phyloP scores from a whole-genome alignment of 2,329 filamentous ascomycete species.

The Penicillium sp. region DNA sequence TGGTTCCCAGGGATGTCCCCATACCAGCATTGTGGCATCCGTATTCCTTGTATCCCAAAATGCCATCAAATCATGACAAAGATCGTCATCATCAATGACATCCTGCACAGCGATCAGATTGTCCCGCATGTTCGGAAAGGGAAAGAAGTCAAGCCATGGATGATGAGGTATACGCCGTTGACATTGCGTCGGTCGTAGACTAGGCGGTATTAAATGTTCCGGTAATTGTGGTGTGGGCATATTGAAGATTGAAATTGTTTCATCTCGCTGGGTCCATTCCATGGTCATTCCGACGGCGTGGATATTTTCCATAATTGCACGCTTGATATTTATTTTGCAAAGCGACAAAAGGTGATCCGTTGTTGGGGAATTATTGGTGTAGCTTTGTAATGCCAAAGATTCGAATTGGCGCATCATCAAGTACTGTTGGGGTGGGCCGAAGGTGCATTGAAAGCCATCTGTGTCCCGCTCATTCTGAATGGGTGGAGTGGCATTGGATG shows the following conservation, averaged over 20 bases:
- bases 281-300: conserved; percentile 22
- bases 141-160: conserved; percentile 46
- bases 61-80: conserved; percentile 39
- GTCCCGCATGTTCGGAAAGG: conserved; percentile 44
- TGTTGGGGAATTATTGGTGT: conserved; percentile 12
- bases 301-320: conserved; percentile 27
- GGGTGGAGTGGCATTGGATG: neutral
- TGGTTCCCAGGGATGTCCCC: conserved; percentile 40
- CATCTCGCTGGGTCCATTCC: conserved; percentile 15
- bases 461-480: neutral
- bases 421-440: neutral
- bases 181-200: conserved; percentile 37
- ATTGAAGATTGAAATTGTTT: conserved; percentile 23
- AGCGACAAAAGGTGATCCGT: conserved; percentile 30
- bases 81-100: conserved; percentile 40
- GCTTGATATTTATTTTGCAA: conserved; percentile 30
- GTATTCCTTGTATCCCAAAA: conserved; percentile 25
- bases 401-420: conserved; percentile 8
- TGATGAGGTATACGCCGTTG: conserved; percentile 39
- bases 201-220: conserved; percentile 16
- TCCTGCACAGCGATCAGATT: conserved; percentile 34
- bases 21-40: conserved; percentile 33
- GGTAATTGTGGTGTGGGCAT: conserved; percentile 2
- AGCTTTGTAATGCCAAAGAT: conserved; percentile 3
- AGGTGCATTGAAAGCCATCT: neutral